These are phyloP conservation scores for Curvularia verruculosa DNA, from an alignment of 2,329 filamentous ascomycete species.

Conservation along the genomic window DNA sequence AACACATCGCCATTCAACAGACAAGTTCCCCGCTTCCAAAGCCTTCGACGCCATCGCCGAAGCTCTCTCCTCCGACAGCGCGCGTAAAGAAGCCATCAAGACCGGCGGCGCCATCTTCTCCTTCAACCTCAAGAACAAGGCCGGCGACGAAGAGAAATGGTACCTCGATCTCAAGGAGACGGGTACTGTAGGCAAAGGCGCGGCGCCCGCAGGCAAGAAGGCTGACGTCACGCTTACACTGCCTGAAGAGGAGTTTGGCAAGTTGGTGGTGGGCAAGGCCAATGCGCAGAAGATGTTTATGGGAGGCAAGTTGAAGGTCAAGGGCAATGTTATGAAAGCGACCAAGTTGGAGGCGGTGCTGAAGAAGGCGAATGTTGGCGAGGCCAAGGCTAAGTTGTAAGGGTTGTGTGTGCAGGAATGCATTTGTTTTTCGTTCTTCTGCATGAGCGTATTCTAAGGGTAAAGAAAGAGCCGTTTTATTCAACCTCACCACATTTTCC, in stretches of 20 bases:
- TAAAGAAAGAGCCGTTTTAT: too few relatives aligned
- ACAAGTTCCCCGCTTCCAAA: constrained; percentile 82
- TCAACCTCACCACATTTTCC: too few relatives aligned
- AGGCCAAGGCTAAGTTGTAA: constrained; percentile 45
- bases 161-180: constrained; percentile 94
- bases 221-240: constrained; percentile 86
- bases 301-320: constrained; percentile 98
- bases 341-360: constrained; percentile 90
- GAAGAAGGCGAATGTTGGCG: constrained; percentile 44
- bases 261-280: constrained; percentile 82
- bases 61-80: constrained; percentile 72
- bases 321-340: constrained; percentile 98
- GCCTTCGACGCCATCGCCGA: constrained; percentile 89
- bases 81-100: constrained; percentile 87
- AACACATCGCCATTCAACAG: constrained; percentile 19
- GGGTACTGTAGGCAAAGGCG: constrained; percentile 79
- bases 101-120: constrained; percentile 85
- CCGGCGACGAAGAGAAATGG: constrained; percentile 83
- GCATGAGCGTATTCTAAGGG: not conserved
- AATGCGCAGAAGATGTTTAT: constrained; percentile 97
- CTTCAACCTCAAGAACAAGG: constrained; percentile 89
- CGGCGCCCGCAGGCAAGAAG: constrained; percentile 72
- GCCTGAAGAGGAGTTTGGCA: constrained; percentile 84
- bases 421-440: not conserved
- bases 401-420: not conserved